Evolutionary conservation across 257 asterid genomes (phyloP).

Genomic region (Ocimum tenuiflorum): DNA sequence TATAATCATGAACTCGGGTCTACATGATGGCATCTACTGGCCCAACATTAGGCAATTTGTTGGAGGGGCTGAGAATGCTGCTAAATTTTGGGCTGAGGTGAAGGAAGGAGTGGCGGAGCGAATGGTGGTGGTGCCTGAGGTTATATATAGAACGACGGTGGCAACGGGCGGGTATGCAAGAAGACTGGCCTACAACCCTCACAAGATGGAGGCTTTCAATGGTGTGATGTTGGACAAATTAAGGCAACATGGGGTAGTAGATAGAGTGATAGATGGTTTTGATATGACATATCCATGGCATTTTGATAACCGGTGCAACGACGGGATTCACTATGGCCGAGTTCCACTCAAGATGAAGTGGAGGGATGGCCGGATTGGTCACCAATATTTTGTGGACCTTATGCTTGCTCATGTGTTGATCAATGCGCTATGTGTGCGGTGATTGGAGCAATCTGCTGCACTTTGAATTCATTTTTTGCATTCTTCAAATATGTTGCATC

Average conservation of each 20-base stretch:
- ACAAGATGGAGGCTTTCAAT: slow-evolving; percentile 80
- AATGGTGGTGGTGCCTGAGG: slow-evolving; percentile 41
- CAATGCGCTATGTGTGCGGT: slow-evolving; percentile 45
- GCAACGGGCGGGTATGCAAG: slow-evolving; percentile 72
- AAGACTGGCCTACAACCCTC: slow-evolving; percentile 53
- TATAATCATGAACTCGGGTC: slow-evolving; percentile 77
- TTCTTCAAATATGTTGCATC: too few species aligned
- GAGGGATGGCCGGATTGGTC: slow-evolving; percentile 84
- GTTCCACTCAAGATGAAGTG: slow-evolving; percentile 56
- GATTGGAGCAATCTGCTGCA: too few species aligned
- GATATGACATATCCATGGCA: slow-evolving; percentile 97
- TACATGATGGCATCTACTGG: slow-evolving; percentile 82
- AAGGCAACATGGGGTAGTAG: slow-evolving; percentile 41
- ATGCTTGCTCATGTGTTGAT: slow-evolving; percentile 75
- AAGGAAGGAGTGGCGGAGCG: slow-evolving; percentile 34
- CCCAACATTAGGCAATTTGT: slow-evolving; percentile 41
- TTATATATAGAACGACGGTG: slow-evolving; percentile 69
- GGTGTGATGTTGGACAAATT: slow-evolving; percentile 74
- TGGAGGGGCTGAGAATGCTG: slow-evolving; percentile 52
- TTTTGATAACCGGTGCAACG: slow-evolving; percentile 72
- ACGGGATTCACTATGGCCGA: slow-evolving; percentile 89
- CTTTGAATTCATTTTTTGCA: too few species aligned
- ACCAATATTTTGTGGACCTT: slow-evolving; percentile 77
- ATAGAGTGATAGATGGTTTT: slow-evolving; percentile 52
- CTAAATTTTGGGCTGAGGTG: slow-evolving; percentile 59